These are phyloP conservation scores for Zygnema circumcarinatum DNA, from an alignment of 139 green algal species.

Conservation along the genomic window DNA sequence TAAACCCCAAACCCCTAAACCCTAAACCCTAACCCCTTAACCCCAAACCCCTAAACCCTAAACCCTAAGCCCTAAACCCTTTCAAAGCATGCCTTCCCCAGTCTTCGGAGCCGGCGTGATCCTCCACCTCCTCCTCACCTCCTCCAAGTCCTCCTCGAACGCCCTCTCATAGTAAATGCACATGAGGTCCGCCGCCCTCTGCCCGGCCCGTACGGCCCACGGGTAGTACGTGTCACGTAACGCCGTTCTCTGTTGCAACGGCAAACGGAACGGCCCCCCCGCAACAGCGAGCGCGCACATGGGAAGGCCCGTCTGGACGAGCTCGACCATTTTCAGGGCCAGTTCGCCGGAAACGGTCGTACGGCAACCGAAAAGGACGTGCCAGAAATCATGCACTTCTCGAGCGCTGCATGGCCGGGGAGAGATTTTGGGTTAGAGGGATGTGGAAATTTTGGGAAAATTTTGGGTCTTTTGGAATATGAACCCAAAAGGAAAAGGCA, in stretches of 20 bases:
- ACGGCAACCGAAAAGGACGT: slow-evolving; percentile 90
- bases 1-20: too few relatives aligned
- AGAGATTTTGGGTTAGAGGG: too few relatives aligned
- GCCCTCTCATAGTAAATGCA: slow-evolving; percentile 89
- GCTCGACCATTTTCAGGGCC: slow-evolving; percentile 93
- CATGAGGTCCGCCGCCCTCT: slow-evolving; percentile 81
- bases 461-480: too few relatives aligned
- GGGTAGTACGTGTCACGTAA: slow-evolving; percentile 61
- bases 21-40: too few relatives aligned
- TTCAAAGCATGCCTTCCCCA: too few relatives aligned
- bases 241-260: not conserved
- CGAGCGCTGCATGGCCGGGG: slow-evolving; percentile 27
- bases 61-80: too few relatives aligned
- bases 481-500: too few relatives aligned
- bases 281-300: slow-evolving; percentile 87
- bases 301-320: slow-evolving; percentile 92
- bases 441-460: too few relatives aligned
- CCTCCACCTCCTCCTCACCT: slow-evolving; percentile 70
- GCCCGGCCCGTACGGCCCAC: slow-evolving; percentile 85
- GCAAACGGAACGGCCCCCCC: slow-evolving; percentile 64
- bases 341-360: slow-evolving; percentile 94
- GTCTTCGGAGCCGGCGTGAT: slow-evolving; percentile 74
- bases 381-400: slow-evolving; percentile 77
- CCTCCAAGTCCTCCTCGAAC: slow-evolving; percentile 75
- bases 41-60: too few relatives aligned